Conservation (phyloP, 2,329 filamentous ascomycete species). For the Tolypocladium inflatum region DNA sequence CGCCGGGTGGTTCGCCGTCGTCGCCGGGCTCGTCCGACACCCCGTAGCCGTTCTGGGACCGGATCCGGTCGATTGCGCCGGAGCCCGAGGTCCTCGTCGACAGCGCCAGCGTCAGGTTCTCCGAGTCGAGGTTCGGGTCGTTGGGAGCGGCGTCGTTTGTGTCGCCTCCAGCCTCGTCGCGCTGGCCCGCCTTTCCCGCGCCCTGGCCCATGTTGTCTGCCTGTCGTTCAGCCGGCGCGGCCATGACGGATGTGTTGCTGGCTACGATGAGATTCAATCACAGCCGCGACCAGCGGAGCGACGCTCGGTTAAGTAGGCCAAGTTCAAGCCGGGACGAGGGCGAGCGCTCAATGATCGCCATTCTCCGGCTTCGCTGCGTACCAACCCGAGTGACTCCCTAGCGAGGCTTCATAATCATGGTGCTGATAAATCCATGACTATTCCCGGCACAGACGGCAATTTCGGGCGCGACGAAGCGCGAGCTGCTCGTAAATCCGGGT, state of each 20-base stretch:
- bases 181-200: neutral
- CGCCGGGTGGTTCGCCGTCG: slow-evolving; percentile 2
- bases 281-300: neutral
- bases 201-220: neutral
- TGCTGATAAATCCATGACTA: neutral
- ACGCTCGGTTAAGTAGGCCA: neutral
- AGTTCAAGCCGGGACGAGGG: neutral
- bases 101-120: neutral
- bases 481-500: neutral
- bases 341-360: neutral
- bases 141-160: neutral
- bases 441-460: neutral
- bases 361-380: neutral
- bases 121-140: neutral
- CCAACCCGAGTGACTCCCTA: neutral
- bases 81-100: neutral
- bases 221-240: neutral
- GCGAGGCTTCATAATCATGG: neutral
- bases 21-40: slow-evolving; percentile 20
- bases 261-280: neutral
- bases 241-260: neutral
- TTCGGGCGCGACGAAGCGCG: neutral
- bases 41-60: slow-evolving; percentile 36
- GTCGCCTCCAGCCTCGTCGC: neutral
- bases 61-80: slow-evolving; percentile 3